A percentile compares a stretch with the other conserved stretches of the same genome.
These are phyloP conservation scores for Sclerotiophoma versabilis DNA, from an alignment of 2,329 filamentous ascomycete species.

Conservation along the genomic window DNA sequence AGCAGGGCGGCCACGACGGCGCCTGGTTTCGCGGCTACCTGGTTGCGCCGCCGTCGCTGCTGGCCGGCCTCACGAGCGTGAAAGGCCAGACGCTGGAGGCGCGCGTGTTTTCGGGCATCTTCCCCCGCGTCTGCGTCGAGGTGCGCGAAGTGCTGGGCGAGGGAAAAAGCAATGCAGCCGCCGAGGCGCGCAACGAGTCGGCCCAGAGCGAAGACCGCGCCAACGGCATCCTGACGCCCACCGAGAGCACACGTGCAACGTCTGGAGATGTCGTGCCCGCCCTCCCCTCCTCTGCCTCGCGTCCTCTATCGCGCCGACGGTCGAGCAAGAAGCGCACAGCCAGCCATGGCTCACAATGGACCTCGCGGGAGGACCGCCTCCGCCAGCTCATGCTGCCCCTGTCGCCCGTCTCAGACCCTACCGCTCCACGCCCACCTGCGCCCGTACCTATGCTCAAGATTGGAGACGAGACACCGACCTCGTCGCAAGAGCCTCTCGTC, in stretches of 20 bases:
- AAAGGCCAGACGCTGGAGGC: slow-evolving; percentile 94
- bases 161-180: slow-evolving; percentile 32
- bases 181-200: slow-evolving; percentile 26
- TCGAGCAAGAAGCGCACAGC: slow-evolving; percentile 44
- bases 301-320: slow-evolving; percentile 37
- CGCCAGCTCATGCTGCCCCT: slow-evolving; percentile 49
- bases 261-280: slow-evolving; percentile 38
- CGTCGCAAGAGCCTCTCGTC: slow-evolving; percentile 85
- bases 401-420: slow-evolving; percentile 62
- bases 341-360: slow-evolving; percentile 49
- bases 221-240: slow-evolving; percentile 49
- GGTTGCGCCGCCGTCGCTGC: slow-evolving; percentile 88
- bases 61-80: slow-evolving; percentile 87
- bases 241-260: slow-evolving; percentile 46
- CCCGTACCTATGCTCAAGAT: slow-evolving; percentile 98
- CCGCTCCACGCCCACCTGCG: slow-evolving; percentile 79
- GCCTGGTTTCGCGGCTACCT: slow-evolving; percentile 96
- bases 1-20: slow-evolving; percentile 84
- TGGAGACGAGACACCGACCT: slow-evolving; percentile 94
- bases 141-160: slow-evolving; percentile 88
- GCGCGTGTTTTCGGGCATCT: slow-evolving; percentile 97
- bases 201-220: slow-evolving; percentile 32
- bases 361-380: slow-evolving; percentile 49
- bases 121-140: slow-evolving; percentile 92
- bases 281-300: slow-evolving; percentile 32